These are phyloP conservation scores for Musa troglodytarum DNA, from an alignment of 176 grass and related monocot genomes.

Conservation along the genomic window DNA sequence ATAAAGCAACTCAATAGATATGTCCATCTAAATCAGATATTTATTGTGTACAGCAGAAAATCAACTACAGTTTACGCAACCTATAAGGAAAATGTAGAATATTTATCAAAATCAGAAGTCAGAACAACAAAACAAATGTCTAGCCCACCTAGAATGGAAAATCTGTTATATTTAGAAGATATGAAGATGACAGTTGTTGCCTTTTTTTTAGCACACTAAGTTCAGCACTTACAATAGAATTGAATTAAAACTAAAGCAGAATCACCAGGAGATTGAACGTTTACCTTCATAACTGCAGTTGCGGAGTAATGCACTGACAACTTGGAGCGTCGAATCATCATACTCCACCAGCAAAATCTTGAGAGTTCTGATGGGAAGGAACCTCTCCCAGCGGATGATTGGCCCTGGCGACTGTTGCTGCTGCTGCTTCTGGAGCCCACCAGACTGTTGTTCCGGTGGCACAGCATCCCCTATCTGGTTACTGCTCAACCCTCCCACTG, in stretches of 20 bases:
- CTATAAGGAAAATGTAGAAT: background rate
- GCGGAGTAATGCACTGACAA: conserved; percentile 68
- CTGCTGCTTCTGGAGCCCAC: conserved; percentile 38
- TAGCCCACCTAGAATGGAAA: too few species aligned
- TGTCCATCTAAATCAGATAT: too few species aligned
- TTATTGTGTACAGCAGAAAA: too few species aligned
- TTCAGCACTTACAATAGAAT: too few species aligned
- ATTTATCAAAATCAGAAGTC: background rate
- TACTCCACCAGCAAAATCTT: conserved; percentile 76
- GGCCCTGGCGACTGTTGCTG: conserved; percentile 3
- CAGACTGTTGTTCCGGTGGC: background rate
- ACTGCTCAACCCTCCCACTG: conserved; percentile 5
- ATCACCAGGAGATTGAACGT: conserved; percentile 5
- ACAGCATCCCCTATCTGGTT: conserved; percentile 13
- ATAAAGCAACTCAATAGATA: too few species aligned
- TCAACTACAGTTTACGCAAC: too few species aligned
- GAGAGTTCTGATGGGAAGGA: conserved; percentile 64
- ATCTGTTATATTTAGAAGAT: too few species aligned
- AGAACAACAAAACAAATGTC: too few species aligned
- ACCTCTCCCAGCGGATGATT: conserved; percentile 57
- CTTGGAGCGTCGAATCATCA: conserved; percentile 73
- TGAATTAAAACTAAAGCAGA: background rate
- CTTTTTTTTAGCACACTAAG: too few species aligned
- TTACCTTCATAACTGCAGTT: conserved; percentile 92
- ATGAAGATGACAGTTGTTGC: too few species aligned